Evolutionary conservation across 768 basidiomycete species (phyloP), one percentile per base, ranked within the genome.

Genomic region (Mycena polygramma): DNA sequence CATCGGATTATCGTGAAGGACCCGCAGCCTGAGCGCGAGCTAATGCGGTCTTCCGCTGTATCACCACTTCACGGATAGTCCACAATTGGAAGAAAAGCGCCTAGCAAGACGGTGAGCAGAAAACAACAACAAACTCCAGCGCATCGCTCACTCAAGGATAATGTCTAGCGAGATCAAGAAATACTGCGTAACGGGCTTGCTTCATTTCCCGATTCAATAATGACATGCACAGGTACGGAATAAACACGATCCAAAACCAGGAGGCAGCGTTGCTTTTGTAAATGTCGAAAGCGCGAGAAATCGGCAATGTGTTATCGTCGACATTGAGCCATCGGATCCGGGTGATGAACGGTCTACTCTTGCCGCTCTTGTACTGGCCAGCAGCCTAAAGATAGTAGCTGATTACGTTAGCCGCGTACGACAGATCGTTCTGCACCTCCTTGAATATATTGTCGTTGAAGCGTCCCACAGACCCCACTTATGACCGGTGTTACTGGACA

Each of bases 161-260:
- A 69, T 90, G 84, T 79, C 96, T 94, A 24, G 97, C 96, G 57
- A 99, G 87, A 71, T 94, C 94, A 68, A 96, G 84, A 46, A 99
- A 85, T 52, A 99, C n/a, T n/a, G n/a, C 88, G 78, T 93, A 92
- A 22, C 95, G 89, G 4, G 96, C 97, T 77, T 97, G 96, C 75
- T 95, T 96, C 51, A 95, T 92, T 80, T 99, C 98, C 41, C 95
- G 89, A 70, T 97, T 92, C 2, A 93, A 93, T 48, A 99, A 86
- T 1, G 97, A 97, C 63, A 93, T 79, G 72, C 96, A 91, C 11
- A 99, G 87, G 77, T 99, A 97, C 5, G 98, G 98, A 53, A 98
- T 96, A 66, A 98, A 84, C 1, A 97, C 94, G 74, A 99, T 97
- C 98, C 98, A 99, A 80, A 95, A 98, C 98, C 98, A 99, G 73